phyloP scores from a whole-genome alignment of 23 red algal species.

The Gracilariopsis chorda region DNA sequence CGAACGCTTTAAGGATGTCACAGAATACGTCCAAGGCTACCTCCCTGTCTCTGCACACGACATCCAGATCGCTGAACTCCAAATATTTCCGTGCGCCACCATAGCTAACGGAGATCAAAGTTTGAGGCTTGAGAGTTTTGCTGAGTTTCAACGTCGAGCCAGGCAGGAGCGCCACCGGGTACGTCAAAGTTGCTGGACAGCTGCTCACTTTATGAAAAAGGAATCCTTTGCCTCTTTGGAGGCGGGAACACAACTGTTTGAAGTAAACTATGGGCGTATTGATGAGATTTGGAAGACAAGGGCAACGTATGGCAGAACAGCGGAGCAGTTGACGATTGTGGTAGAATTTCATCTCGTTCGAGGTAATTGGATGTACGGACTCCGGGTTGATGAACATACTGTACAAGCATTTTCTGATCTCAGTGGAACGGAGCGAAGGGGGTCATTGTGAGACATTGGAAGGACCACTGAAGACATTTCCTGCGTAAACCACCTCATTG shows the following conservation, averaged over 20 bases:
- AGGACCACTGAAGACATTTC: too few relatives aligned
- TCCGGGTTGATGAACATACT: background rate
- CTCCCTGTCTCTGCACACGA: background rate
- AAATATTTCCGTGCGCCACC: background rate
- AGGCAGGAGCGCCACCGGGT: background rate
- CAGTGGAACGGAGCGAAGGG: too few relatives aligned
- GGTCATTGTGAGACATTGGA: too few relatives aligned
- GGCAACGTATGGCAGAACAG: background rate
- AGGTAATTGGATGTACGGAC: conserved; percentile 2
- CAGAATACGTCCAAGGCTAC: background rate
- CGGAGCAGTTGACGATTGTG: background rate
- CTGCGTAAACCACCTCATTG: too few relatives aligned
- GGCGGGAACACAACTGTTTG: background rate
- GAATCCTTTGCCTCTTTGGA: background rate
- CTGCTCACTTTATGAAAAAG: background rate
- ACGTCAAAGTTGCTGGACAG: background rate
- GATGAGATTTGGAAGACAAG: background rate
- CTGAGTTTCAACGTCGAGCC: background rate
- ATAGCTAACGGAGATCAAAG: background rate
- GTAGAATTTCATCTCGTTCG: background rate
- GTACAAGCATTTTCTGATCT: too few relatives aligned
- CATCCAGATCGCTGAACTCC: background rate
- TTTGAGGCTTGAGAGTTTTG: background rate
- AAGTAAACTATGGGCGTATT: background rate
- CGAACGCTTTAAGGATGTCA: background rate